Base-by-base conservation (phyloP, 208 protist species). In the Wallacemonas sp. region DNA sequence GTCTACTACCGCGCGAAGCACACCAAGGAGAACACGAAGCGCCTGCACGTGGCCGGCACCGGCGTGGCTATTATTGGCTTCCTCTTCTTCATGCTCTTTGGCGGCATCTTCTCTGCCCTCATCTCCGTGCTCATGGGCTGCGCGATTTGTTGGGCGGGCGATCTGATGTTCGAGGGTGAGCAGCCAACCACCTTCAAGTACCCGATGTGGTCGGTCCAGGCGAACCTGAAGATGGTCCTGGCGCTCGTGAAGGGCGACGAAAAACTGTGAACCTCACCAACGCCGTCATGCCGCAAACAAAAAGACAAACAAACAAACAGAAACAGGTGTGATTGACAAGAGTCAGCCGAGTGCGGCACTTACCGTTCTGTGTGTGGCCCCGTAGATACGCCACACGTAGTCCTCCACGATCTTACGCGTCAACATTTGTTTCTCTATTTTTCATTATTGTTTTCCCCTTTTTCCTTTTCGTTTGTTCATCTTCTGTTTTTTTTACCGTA, bases 1-100 rank as follows among this genome's bases (percentile, higher is more conserved):
- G 56, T 83, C 29, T 83, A 75, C 66, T 90, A 87, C 70, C 21
- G 85, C 32, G 63, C 78, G 0, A 79, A 85, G 65, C 81, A 90
- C 81, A 76, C 75, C 19, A 76, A 85, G 54, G 44, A 66, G 32
- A 74, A 67, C 63, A 79, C 69, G 46, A 78, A 76, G 19, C 84
- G 84, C 41, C 38, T 61, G 55, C 84, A 87, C 56, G 30, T 90
- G 1, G 60, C 78, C 46, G 84, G 84, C 29, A 58, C 52, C 48
- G 47, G 47, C 23, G 47, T 55, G n/a, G 47, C 24, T n/a, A 30
- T 55, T 23, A 33, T 55, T 33, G 47, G 47, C 26, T 55, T 55
- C 47, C 47, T 55, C 19, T 66, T 64, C 32, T 23, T 74, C 0
- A 33, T 74, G 27, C 54, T 47, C 24, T 56, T 56, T 47, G 33